Base-by-base conservation (phyloP, 2,329 filamentous ascomycete species). In the Orbilia blumenaviensis region DNA sequence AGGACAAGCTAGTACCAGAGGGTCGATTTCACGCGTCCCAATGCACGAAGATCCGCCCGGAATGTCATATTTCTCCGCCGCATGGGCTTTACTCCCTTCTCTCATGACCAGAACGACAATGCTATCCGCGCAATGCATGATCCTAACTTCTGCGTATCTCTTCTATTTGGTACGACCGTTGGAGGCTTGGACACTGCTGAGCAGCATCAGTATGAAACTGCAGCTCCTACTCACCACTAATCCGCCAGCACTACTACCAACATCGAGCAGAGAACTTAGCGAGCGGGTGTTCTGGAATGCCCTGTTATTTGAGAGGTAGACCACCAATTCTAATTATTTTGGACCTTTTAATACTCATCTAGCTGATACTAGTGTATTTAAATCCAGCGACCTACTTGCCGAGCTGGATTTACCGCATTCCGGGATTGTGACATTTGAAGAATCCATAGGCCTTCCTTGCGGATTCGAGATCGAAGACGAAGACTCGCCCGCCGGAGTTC, bases 281-380 rank as follows among this genome's bases (percentile, higher is more conserved):
- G 91, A 93, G 82, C 86, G 92, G 56, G 90, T 94, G 12, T 95
- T 93, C 83, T 95, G 92, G 92, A 94, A 95, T 79, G 87, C 91
- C 1, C 84, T 94, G 1, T 87, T 94, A 60, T 92, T 93, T 73
- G 92, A 94, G 82, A 93, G 79, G 84, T 80, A 71, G 64, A 66
- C 60, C 32, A 48, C 64, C 72, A 64, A 66, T 38, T 69, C 69
- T 23, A 23, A 80, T 81, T 60, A 69, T 78, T 66, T 27, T 27
- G 63, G 41, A 52, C 48, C 61, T 66, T 74, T 64, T 68, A 52
- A 68, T 62, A 67, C 56, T 71, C 68, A 66, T 62, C 52, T 78
- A 58, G 62, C 77, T 68, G 66, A 63, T 71, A 77, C 38, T 62
- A 63, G 42, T 69, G 73, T 78, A 78, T 78, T 62, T n/a, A 63